Evolutionary conservation across 2,329 filamentous ascomycete species (phyloP).

Genomic region (Fusarium sp.): DNA sequence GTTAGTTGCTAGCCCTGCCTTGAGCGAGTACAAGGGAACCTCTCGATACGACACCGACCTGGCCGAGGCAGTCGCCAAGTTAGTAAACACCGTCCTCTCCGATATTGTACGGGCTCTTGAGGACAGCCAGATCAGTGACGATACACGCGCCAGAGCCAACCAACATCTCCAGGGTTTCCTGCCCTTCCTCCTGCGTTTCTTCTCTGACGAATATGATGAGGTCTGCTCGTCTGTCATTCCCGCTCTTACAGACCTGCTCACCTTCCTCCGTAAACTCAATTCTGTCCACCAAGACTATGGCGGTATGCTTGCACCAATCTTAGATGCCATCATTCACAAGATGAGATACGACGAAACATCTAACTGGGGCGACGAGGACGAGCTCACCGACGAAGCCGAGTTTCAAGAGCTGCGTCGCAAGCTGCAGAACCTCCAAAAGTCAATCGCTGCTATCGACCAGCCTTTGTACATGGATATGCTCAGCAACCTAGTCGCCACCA

Average conservation of each 20-base stretch:
- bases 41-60: conserved; percentile 95
- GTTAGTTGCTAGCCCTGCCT: conserved; percentile 85
- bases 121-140: conserved; percentile 71
- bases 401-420: conserved; percentile 95
- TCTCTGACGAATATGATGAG: conserved; percentile 98
- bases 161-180: conserved; percentile 87
- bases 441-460: conserved; percentile 91
- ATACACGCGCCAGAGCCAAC: conserved; percentile 81
- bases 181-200: conserved; percentile 91
- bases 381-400: conserved; percentile 96
- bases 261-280: conserved; percentile 87
- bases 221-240: conserved; percentile 97
- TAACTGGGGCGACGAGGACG: conserved; percentile 93
- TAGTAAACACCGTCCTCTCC: conserved; percentile 90
- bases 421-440: conserved; percentile 92
- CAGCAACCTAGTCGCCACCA: conserved; percentile 88
- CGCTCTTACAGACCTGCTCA: conserved; percentile 91
- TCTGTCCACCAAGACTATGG: conserved; percentile 81
- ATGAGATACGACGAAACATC: conserved; percentile 98
- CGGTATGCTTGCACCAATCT: conserved; percentile 87
- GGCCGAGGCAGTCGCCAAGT: conserved; percentile 93
- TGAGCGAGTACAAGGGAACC: conserved; percentile 84
- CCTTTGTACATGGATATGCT: conserved; percentile 89
- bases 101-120: conserved; percentile 92
- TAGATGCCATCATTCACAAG: conserved; percentile 93